Evolutionary conservation across 2,329 filamentous ascomycete genomes (phyloP), one percentile per base, ranked within the genome.

Genomic region (Hypoxylon sp.): DNA sequence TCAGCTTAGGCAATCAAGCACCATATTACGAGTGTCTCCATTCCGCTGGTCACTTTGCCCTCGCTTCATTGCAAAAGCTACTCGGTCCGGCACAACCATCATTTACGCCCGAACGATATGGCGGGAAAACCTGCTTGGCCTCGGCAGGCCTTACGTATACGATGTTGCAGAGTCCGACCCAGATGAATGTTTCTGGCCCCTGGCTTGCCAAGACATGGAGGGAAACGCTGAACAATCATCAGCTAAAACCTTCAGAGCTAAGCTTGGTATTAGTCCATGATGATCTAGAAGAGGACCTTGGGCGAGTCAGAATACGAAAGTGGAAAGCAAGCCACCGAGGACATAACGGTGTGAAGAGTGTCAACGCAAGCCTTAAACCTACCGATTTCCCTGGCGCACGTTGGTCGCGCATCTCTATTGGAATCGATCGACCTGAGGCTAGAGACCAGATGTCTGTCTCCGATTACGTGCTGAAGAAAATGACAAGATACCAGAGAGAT

Each of bases 111-210:
- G 70, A 77, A 73, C 56, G 80, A 54, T 75, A 81, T 74, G 82
- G 85, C 56, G 82, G 86, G 32, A 83, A 88, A 52, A 76, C 84
- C 2, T 85, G 85, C 55, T 70, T 83, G 27, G 81, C 83, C 51
- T 86, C 82, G 2, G 69, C 80, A 53, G 84, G 82, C 2, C 68
- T 77, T 2, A 87, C 84, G 37, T 88, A 87, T 75, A 91, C 87
- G 1, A 83, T 96, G 14, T 89, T 92, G 79, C 90, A 96, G 76
- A 93, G 89, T 30, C 88, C 90, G 0, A 88, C 87, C 0, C 80
- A 90, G 32, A 98, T 99, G 96, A 99, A 98, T 76, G 81, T 91
- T 3, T 92, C 89, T 1, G 96, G 96, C 0, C 83, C 85, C 0
- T 91, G 90, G 64, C 86, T 97, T 0, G 81, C 86, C 2, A 82